Evolutionary conservation across 768 basidiomycete species (phyloP).

Genomic region (Mycena rebaudengoi): DNA sequence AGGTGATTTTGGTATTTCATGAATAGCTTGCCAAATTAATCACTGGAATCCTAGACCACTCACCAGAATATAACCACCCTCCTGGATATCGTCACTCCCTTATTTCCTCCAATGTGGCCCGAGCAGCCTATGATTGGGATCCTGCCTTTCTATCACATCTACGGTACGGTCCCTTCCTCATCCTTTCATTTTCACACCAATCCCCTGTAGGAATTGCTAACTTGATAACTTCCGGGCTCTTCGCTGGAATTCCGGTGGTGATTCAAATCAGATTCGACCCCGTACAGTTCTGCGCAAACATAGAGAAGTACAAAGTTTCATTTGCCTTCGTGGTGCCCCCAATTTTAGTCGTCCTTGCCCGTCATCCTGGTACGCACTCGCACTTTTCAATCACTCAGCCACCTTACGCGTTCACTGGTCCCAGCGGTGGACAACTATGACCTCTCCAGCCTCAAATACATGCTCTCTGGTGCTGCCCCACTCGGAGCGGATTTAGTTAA

Average conservation of each 20-base stretch:
- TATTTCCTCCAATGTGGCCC: conserved; percentile 40
- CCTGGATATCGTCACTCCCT: conserved; percentile 46
- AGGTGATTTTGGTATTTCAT: conserved; percentile 1
- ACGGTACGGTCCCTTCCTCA: conserved; percentile 30
- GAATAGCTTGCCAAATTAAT: not conserved
- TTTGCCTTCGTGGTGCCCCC: conserved; percentile 65
- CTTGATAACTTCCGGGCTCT: conserved; percentile 42
- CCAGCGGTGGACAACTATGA: conserved; percentile 55
- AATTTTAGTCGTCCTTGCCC: conserved; percentile 64
- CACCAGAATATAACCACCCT: conserved; percentile 62
- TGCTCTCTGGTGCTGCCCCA: not conserved
- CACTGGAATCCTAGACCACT: conserved; percentile 45
- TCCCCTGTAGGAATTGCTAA: not conserved
- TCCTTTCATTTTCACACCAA: conserved; percentile 34
- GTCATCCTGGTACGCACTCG: conserved; percentile 54
- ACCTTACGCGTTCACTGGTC: not conserved
- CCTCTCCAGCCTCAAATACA: conserved; percentile 3
- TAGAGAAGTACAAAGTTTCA: conserved; percentile 63
- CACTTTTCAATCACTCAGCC: not conserved
- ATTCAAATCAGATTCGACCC: conserved; percentile 66
- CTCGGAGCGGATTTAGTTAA: not conserved
- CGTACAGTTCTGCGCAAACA: conserved; percentile 54
- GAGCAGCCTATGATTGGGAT: conserved; percentile 57
- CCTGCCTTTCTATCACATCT: conserved; percentile 50
- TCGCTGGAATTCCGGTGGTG: conserved; percentile 47